phyloP scores from a whole-genome alignment of 2,329 filamentous ascomycete species.

The Daldinia eschscholtzii region DNA sequence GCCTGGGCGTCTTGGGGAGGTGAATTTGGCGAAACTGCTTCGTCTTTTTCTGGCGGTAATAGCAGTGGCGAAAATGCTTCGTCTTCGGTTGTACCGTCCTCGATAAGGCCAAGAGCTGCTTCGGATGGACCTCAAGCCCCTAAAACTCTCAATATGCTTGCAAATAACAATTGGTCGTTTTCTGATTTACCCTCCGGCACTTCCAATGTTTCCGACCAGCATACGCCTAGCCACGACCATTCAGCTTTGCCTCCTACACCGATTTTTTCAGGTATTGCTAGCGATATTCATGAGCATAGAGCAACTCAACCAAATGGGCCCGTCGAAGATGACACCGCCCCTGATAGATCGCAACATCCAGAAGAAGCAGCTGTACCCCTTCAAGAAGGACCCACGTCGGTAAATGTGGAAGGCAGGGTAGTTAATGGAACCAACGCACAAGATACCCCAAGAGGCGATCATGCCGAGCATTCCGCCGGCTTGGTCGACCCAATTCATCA shows the following conservation, averaged over 20 bases:
- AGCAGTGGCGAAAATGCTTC: conserved; percentile 18
- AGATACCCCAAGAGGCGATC: conserved; percentile 8
- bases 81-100: conserved; percentile 29
- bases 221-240: conserved; percentile 5
- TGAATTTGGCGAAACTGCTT: conserved; percentile 35
- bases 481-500: conserved; percentile 24
- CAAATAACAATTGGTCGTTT: conserved; percentile 73
- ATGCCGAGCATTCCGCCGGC: conserved; percentile 8
- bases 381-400: neutral
- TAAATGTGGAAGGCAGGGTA: conserved; percentile 4
- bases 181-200: conserved; percentile 54
- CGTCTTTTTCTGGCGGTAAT: neutral
- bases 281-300: neutral
- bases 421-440: conserved; percentile 1
- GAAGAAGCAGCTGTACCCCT: neutral
- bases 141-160: conserved; percentile 64
- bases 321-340: neutral
- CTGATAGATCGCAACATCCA: neutral
- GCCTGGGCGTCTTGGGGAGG: conserved; percentile 34
- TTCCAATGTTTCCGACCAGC: conserved; percentile 13
- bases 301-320: neutral
- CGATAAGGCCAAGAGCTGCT: conserved; percentile 62
- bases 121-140: conserved; percentile 67
- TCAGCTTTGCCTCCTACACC: conserved; percentile 13
- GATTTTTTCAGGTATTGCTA: neutral